phyloP scores from a whole-genome alignment of 2,329 filamentous ascomycete species.

The Huntiella abstrusa region DNA sequence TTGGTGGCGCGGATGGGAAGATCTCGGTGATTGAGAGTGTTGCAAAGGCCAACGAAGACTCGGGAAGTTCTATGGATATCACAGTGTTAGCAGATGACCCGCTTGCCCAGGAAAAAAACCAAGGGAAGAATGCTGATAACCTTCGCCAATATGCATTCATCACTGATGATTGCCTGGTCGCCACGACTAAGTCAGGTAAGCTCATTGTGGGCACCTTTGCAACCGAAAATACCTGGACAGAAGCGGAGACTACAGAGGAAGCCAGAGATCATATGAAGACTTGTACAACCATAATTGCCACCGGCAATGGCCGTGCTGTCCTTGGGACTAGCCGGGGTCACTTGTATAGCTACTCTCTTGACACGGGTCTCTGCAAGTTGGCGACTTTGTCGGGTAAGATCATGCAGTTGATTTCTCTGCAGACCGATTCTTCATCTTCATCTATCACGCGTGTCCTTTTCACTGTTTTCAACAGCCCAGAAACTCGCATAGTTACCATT shows the following conservation, averaged over 20 bases:
- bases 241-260: constrained; percentile 20
- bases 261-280: constrained; percentile 22
- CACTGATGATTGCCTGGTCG: constrained; percentile 30
- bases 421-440: constrained; percentile 13
- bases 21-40: constrained; percentile 28
- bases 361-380: constrained; percentile 18
- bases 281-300: constrained; percentile 28
- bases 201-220: constrained; percentile 29
- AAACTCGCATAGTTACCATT: constrained; percentile 25
- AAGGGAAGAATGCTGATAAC: constrained; percentile 17
- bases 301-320: constrained; percentile 22
- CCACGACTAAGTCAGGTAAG: constrained; percentile 40
- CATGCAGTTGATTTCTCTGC: constrained; percentile 26
- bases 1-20: constrained; percentile 72
- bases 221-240: constrained; percentile 22
- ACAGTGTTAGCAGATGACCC: constrained; percentile 3
- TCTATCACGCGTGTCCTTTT: constrained; percentile 21
- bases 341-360: constrained; percentile 25
- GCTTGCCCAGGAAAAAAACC: background rate
- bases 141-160: constrained; percentile 49
- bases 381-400: constrained; percentile 28
- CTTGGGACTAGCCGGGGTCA: constrained; percentile 31
- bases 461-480: constrained; percentile 26
- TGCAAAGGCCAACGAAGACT: background rate
- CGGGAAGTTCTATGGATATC: constrained; percentile 9